Evolutionary conservation across 495 filamentous ascomycete species (phyloP), one percentile per base, ranked within the genome.

Genomic region (Clavariopsis aquatica): DNA sequence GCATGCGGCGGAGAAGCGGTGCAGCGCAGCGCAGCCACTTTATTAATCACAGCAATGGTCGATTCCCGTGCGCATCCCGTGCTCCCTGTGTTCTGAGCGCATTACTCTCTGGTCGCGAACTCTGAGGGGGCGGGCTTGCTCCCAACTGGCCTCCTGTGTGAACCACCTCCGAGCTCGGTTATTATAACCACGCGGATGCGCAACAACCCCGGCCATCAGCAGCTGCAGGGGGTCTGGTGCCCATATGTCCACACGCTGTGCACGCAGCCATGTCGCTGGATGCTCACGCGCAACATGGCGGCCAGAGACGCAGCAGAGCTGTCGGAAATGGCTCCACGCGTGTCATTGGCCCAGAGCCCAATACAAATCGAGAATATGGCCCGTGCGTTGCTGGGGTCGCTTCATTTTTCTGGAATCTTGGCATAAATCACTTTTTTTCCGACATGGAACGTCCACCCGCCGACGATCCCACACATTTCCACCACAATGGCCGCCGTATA

Each of bases 401-500:
- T 22, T 24, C 24, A 49, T 34, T 56, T 56, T 43, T 56, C 29
- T 29, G 27, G 9, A 43, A 38, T 20, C 52, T 56, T 56, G 52
- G 52, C 52, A 10, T 8, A 34, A 12, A 10, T n/a, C 38, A 49
- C 60, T 49, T 62, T 62, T 60, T 68, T 59, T 47, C 23, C 29
- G 17, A 12, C 24, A 24, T 8, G 2, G 36, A 57, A 1, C 4
- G 51, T 28, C 22, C 52, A 27, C 28, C 9, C 34, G 17, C 27
- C 31, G n/a, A 20, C 59, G 23, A 38, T 15, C 12, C 53, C 49
- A 17, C 51, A 27, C 34, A 19, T 52, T 13, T n/a, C 36, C 43
- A 22, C 38, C 53, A 83, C 75, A 61, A 98, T 98, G 94, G 90
- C 93, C 20, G 82, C 93, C 22, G 94, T 96, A 49, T 98, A 96